Percentiles rank a stretch among this genome's conserved stretches.
These are phyloP conservation scores for Hymenochaete sp. DNA, from an alignment of 1,284 basidiomycete species.

Conservation along the genomic window DNA sequence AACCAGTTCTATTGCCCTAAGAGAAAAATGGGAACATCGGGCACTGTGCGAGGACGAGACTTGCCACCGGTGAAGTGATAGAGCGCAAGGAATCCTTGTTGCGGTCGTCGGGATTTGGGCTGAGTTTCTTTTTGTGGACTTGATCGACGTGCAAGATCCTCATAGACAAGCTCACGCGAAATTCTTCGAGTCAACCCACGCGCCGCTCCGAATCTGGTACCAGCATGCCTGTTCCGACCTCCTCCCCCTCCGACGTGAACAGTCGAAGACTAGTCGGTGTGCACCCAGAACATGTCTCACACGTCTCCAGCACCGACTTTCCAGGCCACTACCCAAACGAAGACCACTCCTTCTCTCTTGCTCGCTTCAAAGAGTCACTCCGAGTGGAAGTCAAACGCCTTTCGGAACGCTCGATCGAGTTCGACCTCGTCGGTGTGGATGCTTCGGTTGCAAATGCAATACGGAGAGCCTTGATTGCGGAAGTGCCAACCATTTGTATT, in stretches of 20 bases:
- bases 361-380: conserved; percentile 61
- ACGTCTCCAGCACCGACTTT: conserved; percentile 81
- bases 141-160: no score
- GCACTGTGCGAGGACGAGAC: no score
- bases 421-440: conserved; percentile 94
- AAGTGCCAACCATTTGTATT: conserved; percentile 92
- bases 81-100: no score
- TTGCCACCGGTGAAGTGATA: no score
- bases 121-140: no score
- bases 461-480: conserved; percentile 86
- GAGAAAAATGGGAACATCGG: no score
- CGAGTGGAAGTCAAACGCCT: conserved; percentile 68
- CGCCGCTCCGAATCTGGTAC: no score
- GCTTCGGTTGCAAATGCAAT: conserved; percentile 95
- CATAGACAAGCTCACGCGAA: no score
- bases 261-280: conserved; percentile 46
- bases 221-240: conserved; percentile 6
- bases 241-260: conserved; percentile 19
- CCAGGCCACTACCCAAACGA: conserved; percentile 82
- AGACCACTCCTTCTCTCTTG: conserved; percentile 76
- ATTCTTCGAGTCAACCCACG: no score
- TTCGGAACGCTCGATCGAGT: conserved; percentile 80
- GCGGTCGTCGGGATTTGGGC: no score
- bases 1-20: no score
- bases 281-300: conserved; percentile 63